Evolutionary conservation across 495 filamentous ascomycete species (phyloP).

Genomic region (Tetracladium setigerum): DNA sequence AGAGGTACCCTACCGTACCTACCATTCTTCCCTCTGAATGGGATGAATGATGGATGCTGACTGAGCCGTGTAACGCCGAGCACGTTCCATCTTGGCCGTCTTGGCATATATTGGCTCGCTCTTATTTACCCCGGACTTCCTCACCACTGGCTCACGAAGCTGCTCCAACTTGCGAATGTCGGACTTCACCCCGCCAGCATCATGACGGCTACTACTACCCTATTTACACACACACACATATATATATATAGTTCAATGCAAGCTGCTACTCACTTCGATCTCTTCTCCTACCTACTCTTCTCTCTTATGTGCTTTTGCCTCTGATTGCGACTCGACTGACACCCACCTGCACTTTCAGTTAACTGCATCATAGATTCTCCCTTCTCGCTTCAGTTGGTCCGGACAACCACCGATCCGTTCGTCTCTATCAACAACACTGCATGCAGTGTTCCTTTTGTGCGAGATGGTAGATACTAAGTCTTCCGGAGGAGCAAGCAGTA

Average conservation of each 20-base stretch:
- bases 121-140: neutral
- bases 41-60: no score
- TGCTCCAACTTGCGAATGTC: neutral
- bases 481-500: no score
- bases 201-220: neutral
- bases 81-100: no score
- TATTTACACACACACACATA: no score
- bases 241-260: constrained; percentile 1
- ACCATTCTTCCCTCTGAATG: no score
- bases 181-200: neutral
- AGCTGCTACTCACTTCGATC: no score
- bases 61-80: no score
- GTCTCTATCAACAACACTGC: neutral
- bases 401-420: neutral
- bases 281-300: no score
- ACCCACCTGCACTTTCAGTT: neutral
- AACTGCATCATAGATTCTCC: neutral
- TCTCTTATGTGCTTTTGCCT: no score
- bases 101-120: no score
- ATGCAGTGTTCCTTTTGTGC: neutral
- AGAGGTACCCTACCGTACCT: no score
- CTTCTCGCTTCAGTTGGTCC: constrained; percentile 18
- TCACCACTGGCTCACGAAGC: neutral
- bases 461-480: neutral
- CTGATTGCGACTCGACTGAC: no score